Evolutionary conservation across 305 asterid species (phyloP).

Genomic region (Fraxinus ornus): DNA sequence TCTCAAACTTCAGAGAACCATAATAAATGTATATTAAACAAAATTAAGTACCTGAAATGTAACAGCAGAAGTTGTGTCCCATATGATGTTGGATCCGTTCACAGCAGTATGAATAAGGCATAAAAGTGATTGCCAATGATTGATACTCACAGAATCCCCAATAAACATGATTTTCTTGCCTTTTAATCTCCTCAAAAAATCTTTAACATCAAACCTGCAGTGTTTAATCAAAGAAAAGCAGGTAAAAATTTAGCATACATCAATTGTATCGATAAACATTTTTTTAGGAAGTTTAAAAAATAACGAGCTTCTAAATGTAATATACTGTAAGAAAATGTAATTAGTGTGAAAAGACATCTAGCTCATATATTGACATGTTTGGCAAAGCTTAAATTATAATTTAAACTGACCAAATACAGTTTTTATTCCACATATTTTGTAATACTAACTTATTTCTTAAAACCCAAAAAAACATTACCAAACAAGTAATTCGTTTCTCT

Average conservation of each 20-base stretch:
- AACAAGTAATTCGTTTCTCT: neutral
- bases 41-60: constrained; percentile 22
- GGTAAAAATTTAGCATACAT: neutral
- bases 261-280: too few relatives aligned
- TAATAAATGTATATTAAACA: neutral
- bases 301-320: too few relatives aligned
- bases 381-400: too few relatives aligned
- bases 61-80: constrained; percentile 12
- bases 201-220: constrained; percentile 37
- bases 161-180: constrained; percentile 40
- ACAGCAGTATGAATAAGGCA: constrained; percentile 36
- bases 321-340: too few relatives aligned
- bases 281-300: too few relatives aligned
- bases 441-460: too few relatives aligned
- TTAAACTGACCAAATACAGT: too few relatives aligned
- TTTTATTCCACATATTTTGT: too few relatives aligned
- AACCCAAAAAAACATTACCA: neutral
- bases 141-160: constrained; percentile 46
- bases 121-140: constrained; percentile 38
- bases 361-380: too few relatives aligned
- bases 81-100: constrained; percentile 13
- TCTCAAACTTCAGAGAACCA: too few relatives aligned
- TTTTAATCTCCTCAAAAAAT: constrained; percentile 27
- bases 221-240: neutral
- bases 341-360: too few relatives aligned